Evolutionary conservation across 441 rosid species (phyloP).

Genomic region (Omphalea diandra): DNA sequence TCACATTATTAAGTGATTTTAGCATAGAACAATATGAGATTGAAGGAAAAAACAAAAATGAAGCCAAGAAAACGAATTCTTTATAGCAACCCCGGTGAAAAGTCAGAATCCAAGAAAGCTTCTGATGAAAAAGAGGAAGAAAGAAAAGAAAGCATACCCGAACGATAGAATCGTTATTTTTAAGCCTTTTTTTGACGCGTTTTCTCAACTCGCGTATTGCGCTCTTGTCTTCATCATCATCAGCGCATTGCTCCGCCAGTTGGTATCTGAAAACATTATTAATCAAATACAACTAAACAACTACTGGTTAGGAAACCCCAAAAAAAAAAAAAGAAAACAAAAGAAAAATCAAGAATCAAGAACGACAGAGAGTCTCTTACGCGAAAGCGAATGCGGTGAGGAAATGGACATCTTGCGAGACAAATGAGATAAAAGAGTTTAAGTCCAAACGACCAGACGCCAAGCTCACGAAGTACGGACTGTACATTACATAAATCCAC

Average conservation of each 20-base stretch:
- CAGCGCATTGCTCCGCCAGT: slow-evolving; percentile 63
- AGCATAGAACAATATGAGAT: too few species aligned
- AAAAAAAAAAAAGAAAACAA: not conserved
- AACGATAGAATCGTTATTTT: slow-evolving; percentile 42
- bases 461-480: slow-evolving; percentile 41
- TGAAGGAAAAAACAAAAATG: too few species aligned
- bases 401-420: slow-evolving; percentile 40
- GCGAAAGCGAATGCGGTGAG: slow-evolving; percentile 40
- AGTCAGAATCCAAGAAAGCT: not conserved
- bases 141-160: slow-evolving; percentile 34
- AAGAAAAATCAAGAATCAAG: not conserved
- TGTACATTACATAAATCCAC: slow-evolving; percentile 30
- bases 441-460: slow-evolving; percentile 38
- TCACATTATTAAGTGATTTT: too few species aligned
- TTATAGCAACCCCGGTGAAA: too few species aligned
- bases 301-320: not conserved
- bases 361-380: slow-evolving; percentile 21
- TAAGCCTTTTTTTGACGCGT: slow-evolving; percentile 46
- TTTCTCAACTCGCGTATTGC: slow-evolving; percentile 52
- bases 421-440: slow-evolving; percentile 22
- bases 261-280: slow-evolving; percentile 46
- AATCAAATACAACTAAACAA: not conserved
- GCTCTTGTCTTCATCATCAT: slow-evolving; percentile 52
- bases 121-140: not conserved
- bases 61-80: too few species aligned